Base-by-base conservation (phyloP, 371 early-diverging fungal species). In the Syncephalastrum racemosum region DNA sequence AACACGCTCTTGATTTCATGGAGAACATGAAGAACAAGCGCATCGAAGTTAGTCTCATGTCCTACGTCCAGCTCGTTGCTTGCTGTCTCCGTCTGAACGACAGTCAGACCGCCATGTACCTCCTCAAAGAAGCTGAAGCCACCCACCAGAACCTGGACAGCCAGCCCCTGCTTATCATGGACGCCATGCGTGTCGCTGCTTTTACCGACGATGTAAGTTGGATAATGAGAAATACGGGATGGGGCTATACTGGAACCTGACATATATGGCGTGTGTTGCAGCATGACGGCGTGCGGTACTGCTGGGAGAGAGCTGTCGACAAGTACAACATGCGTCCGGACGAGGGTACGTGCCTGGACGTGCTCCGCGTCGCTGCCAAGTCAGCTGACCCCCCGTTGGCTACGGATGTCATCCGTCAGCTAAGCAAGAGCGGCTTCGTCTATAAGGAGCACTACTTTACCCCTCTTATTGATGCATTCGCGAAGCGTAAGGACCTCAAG, bases 381-480 rank as follows among this genome's bases (percentile, higher is more conserved):
- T 50, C 49, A 3, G 88, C 84, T 20, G 74, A 88, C 16, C 68
- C 81, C 1, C 62, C 64, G 16, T 53, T 91, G 23, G 86, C 88
- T 6, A 73, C 84, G 4, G 77, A 75, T 22, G 77, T 86, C 19
- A 75, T 90, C 27, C 76, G 81, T 47, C 73, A 75, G 42, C 64
- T 90, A 55, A 77, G 79, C 42, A 71, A 59, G 6, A 63, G 51
- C 20, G 86, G 81, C 42, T 81, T 77, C 60, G 66, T 80, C 20
- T 75, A 88, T 45, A 72, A 79, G 24, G 89, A 88, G 53, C 76
- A 77, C 15, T 89, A 91, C 53, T 82, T 88, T 64, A 82, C 84
- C 22, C 87, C 91, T 20, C 54, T 91, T 39, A 71, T 90, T 53
- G 87, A 86, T 48, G 80, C 91, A 1, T 88, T 88, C 54, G 68